Evolutionary conservation across 169 alveolate genomes (phyloP).

Genomic region (Cyclospora cayetanensis): DNA sequence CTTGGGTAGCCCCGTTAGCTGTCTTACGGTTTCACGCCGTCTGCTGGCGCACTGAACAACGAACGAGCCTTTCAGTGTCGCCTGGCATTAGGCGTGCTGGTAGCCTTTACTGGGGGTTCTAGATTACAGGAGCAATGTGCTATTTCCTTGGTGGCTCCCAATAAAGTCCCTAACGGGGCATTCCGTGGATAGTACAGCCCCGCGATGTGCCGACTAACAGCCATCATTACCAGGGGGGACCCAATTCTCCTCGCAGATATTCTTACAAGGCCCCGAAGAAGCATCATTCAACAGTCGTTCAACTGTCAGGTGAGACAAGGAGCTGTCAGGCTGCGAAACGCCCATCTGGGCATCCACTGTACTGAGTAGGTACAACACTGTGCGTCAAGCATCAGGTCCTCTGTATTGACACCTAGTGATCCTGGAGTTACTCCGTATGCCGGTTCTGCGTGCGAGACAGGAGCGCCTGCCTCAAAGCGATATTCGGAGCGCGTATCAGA

Average conservation of each 20-base stretch:
- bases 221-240: conserved; percentile 69
- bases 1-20: conserved; percentile 48
- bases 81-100: neutral
- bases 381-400: neutral
- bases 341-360: neutral
- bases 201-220: conserved; percentile 72
- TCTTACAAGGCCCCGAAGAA: conserved; percentile 68
- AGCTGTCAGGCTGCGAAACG: neutral
- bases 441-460: conserved; percentile 3
- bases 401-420: neutral
- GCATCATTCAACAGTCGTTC: conserved; percentile 72
- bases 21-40: neutral
- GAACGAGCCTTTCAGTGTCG: neutral
- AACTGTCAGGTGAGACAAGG: conserved; percentile 69
- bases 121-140: conserved; percentile 29
- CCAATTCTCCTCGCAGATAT: conserved; percentile 74
- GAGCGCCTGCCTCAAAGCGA: conserved; percentile 61
- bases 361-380: neutral
- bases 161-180: neutral
- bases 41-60: neutral
- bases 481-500: conserved; percentile 54
- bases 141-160: neutral
- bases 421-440: neutral
- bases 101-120: neutral
- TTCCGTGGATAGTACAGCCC: conserved; percentile 7